phyloP scores from a whole-genome alignment of 257 asterid genomes.

The Nemophila menziesii region DNA sequence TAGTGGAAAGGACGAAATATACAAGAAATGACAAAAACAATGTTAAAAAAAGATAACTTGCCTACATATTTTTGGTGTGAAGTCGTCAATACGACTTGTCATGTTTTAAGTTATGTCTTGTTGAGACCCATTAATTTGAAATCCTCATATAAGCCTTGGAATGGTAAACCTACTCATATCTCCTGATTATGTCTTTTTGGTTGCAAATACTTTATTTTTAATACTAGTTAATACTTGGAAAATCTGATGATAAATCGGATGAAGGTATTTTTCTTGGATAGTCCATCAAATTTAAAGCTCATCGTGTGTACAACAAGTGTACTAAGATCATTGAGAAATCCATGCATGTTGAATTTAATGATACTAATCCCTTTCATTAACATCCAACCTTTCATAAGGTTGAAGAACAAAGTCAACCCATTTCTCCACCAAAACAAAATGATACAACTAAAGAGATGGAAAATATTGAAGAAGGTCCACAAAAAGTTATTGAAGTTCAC shows the following conservation, averaged over 20 bases:
- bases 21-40: background rate
- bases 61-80: background rate
- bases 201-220: background rate
- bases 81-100: background rate
- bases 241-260: background rate
- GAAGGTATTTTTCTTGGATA: background rate
- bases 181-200: background rate
- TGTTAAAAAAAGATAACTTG: background rate
- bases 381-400: no score
- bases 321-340: background rate
- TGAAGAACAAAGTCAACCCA: no score
- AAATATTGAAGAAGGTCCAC: no score
- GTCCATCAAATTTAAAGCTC: background rate
- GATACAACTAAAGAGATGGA: no score
- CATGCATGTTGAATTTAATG: background rate
- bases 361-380: background rate
- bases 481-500: no score
- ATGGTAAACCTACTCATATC: background rate
- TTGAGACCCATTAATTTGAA: background rate
- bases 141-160: background rate
- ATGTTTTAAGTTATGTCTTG: no score
- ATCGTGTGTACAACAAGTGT: background rate
- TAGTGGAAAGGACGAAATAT: background rate
- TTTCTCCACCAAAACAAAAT: background rate
- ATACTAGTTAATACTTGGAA: no score